Evolutionary conservation across 169 alveolate species (phyloP).

Genomic region (Eimeria tenella): DNA sequence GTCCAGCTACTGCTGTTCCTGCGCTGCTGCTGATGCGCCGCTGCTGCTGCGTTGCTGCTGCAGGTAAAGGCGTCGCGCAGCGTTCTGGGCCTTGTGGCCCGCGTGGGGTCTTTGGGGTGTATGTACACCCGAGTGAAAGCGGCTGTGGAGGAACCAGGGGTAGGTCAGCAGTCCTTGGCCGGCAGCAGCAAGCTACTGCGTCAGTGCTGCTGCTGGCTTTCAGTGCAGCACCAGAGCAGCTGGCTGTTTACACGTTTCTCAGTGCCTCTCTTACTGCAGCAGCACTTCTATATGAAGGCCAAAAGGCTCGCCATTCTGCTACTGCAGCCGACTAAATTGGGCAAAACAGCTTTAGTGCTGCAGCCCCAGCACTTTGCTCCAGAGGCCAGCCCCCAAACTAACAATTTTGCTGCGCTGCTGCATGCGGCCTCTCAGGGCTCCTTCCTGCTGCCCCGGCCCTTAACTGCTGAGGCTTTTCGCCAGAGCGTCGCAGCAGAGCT

Average conservation of each 20-base stretch:
- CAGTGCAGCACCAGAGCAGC: too few relatives aligned
- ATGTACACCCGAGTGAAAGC: conserved; percentile 19
- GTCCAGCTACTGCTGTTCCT: neutral
- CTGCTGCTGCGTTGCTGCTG: neutral
- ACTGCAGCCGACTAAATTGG: too few relatives aligned
- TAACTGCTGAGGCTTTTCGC: conserved; percentile 32
- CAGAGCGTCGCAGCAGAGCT: conserved; percentile 10
- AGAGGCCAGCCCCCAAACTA: neutral
- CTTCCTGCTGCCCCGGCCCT: neutral
- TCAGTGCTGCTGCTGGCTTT: neutral
- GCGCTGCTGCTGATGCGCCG: neutral
- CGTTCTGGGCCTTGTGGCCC: conserved; percentile 18
- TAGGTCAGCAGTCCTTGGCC: neutral
- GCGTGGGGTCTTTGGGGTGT: conserved; percentile 33
- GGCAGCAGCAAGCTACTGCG: neutral
- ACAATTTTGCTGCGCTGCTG: neutral
- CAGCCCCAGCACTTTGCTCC: neutral
- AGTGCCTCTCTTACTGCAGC: too few relatives aligned
- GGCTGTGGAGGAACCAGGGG: neutral
- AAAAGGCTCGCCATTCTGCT: too few relatives aligned
- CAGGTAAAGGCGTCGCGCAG: conserved; percentile 12
- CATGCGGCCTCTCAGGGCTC: conserved; percentile 6
- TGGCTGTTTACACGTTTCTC: too few relatives aligned
- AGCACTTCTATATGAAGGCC: too few relatives aligned
- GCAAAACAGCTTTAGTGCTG: too few relatives aligned